Percentiles rank a stretch among this genome's conserved stretches.
phyloP scores from a whole-genome alignment of 345 rosid genomes.

The Murraya koenigii region DNA sequence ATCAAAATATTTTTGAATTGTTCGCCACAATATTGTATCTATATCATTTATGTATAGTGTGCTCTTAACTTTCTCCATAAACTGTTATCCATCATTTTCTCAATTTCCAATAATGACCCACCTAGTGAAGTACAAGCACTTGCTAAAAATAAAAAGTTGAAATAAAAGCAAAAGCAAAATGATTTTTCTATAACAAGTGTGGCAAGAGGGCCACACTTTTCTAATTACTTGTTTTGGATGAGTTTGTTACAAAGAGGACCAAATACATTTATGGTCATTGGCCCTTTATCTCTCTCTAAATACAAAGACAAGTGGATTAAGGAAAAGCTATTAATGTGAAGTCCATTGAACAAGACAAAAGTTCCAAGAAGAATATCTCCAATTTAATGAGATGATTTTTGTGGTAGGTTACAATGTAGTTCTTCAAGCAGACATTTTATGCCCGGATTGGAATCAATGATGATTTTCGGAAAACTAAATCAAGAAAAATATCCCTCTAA shows the following conservation, averaged over 20 bases:
- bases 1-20: too few relatives aligned
- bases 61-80: not conserved
- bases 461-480: not conserved
- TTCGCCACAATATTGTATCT: accelerated
- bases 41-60: not conserved
- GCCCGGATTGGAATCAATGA: too few relatives aligned
- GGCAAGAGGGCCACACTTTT: slow-evolving; percentile 13
- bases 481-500: not conserved
- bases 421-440: not conserved
- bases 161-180: not conserved
- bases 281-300: not conserved
- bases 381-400: not conserved
- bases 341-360: not conserved
- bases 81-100: not conserved
- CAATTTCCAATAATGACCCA: not conserved
- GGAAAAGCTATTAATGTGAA: not conserved
- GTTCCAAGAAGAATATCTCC: not conserved
- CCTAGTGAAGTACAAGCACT: not conserved
- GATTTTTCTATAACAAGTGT: not conserved
- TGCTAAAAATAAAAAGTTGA: not conserved
- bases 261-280: not conserved
- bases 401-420: not conserved
- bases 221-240: not conserved
- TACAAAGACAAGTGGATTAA: not conserved
- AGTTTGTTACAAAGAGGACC: slow-evolving; percentile 2